These are phyloP conservation scores for Phytopythium vexans DNA, from an alignment of 352 stramenopile species.

Conservation along the genomic window DNA sequence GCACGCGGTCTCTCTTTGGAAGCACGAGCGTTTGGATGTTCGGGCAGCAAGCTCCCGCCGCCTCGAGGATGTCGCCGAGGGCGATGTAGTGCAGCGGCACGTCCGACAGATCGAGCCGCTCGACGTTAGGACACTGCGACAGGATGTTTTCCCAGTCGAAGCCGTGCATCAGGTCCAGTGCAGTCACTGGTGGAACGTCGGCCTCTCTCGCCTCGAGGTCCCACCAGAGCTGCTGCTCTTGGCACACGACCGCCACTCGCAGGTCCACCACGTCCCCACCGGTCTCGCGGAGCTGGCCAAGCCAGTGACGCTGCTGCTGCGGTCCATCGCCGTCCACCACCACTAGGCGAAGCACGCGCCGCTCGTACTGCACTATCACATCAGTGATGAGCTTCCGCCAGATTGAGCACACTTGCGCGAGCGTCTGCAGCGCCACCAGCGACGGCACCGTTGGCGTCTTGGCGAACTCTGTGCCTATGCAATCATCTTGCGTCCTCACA, in stretches of 20 bases:
- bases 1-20: slow-evolving; percentile 21
- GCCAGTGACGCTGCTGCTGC: slow-evolving; percentile 15
- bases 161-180: slow-evolving; percentile 16
- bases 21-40: slow-evolving; percentile 36
- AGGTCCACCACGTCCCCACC: slow-evolving; percentile 24
- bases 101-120: slow-evolving; percentile 34
- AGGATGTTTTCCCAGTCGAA: slow-evolving; percentile 42
- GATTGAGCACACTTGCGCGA: slow-evolving; percentile 25
- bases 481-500: not conserved
- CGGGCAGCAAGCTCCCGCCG: slow-evolving; percentile 22
- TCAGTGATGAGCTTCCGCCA: slow-evolving; percentile 20
- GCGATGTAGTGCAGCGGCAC: slow-evolving; percentile 41
- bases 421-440: slow-evolving; percentile 14
- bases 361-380: slow-evolving; percentile 15
- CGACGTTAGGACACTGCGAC: slow-evolving; percentile 26
- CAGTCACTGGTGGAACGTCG: not conserved
- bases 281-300: slow-evolving; percentile 7
- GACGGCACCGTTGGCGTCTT: slow-evolving; percentile 20
- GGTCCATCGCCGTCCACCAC: slow-evolving; percentile 26
- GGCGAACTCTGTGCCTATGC: slow-evolving; percentile 21
- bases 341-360: slow-evolving; percentile 18
- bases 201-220: slow-evolving; percentile 17
- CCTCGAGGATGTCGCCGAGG: slow-evolving; percentile 33
- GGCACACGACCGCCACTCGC: slow-evolving; percentile 18
- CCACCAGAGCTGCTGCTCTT: slow-evolving; percentile 34